Evolutionary conservation across 2,329 filamentous ascomycete species (phyloP).

Genomic region (Aplosporella prunicola): DNA sequence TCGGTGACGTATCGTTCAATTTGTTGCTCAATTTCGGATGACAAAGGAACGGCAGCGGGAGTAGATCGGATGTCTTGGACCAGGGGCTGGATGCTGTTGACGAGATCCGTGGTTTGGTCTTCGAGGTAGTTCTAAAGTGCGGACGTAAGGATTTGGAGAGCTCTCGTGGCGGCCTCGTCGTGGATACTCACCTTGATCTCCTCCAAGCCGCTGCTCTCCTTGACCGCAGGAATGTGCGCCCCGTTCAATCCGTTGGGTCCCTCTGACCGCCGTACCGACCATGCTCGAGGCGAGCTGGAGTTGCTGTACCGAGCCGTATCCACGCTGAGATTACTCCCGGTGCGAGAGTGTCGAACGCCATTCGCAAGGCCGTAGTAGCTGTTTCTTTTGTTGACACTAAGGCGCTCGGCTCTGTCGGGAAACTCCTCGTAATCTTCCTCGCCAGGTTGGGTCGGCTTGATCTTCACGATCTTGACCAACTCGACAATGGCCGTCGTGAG

Average conservation of each 20-base stretch:
- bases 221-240: slow-evolving; percentile 14
- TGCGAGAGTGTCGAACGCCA: slow-evolving; percentile 16
- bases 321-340: slow-evolving; percentile 28
- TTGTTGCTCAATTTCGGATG: slow-evolving; percentile 24
- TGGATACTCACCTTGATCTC: slow-evolving; percentile 51
- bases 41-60: slow-evolving; percentile 15
- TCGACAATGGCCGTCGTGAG: slow-evolving; percentile 79
- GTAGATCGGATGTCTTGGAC: slow-evolving; percentile 55
- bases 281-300: slow-evolving; percentile 23
- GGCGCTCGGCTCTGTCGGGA: slow-evolving; percentile 1
- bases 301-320: slow-evolving; percentile 21
- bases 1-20: slow-evolving; percentile 60
- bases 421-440: slow-evolving; percentile 60
- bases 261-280: slow-evolving; percentile 7
- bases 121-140: slow-evolving; percentile 76
- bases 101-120: slow-evolving; percentile 69
- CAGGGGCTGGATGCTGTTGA: slow-evolving; percentile 73
- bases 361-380: slow-evolving; percentile 9
- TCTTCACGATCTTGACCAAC: slow-evolving; percentile 73
- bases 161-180: slow-evolving; percentile 3
- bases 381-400: slow-evolving; percentile 2
- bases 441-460: slow-evolving; percentile 63
- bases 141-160: no score
- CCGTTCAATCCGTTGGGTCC: slow-evolving; percentile 15
- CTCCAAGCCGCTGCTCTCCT: slow-evolving; percentile 34